Evolutionary conservation across 1,284 basidiomycete species (phyloP).

Genomic region (Ceraceosorus bombacis): DNA sequence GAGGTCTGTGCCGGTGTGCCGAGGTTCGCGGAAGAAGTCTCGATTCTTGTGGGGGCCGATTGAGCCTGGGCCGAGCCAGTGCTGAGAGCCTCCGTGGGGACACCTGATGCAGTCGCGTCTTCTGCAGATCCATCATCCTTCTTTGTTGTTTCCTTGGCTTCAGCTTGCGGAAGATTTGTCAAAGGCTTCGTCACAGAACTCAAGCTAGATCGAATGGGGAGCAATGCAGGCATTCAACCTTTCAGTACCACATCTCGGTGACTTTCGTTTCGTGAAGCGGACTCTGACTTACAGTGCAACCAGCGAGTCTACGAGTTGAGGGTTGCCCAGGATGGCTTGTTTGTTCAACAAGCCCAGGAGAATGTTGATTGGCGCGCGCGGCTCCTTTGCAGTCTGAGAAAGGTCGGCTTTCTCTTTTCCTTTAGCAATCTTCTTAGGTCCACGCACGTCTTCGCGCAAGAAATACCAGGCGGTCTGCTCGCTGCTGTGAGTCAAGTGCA

Average conservation of each 20-base stretch:
- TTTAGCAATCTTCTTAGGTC: constrained; percentile 23
- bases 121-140: constrained; percentile 1
- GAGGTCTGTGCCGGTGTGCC: not conserved
- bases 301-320: constrained; percentile 42
- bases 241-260: too few relatives aligned
- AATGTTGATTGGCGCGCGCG: constrained; percentile 34
- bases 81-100: not conserved
- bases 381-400: constrained; percentile 2
- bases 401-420: constrained; percentile 31
- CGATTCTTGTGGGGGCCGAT: not conserved
- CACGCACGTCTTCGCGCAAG: constrained; percentile 38
- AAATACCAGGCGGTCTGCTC: constrained; percentile 41
- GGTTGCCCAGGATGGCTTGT: constrained; percentile 37
- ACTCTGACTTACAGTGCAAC: constrained; percentile 22
- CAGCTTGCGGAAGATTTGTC: not conserved
- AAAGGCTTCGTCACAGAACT: too few relatives aligned
- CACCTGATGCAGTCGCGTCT: not conserved
- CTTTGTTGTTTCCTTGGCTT: constrained; percentile 9
- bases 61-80: constrained; percentile 4
- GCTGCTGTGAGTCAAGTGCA: constrained; percentile 35
- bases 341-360: constrained; percentile 39
- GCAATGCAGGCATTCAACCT: too few relatives aligned
- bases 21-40: too few relatives aligned
- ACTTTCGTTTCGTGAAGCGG: too few relatives aligned
- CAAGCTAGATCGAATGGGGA: too few relatives aligned